Evolutionary conservation across 768 basidiomycete species (phyloP).

Genomic region (Myochromella boudieri): DNA sequence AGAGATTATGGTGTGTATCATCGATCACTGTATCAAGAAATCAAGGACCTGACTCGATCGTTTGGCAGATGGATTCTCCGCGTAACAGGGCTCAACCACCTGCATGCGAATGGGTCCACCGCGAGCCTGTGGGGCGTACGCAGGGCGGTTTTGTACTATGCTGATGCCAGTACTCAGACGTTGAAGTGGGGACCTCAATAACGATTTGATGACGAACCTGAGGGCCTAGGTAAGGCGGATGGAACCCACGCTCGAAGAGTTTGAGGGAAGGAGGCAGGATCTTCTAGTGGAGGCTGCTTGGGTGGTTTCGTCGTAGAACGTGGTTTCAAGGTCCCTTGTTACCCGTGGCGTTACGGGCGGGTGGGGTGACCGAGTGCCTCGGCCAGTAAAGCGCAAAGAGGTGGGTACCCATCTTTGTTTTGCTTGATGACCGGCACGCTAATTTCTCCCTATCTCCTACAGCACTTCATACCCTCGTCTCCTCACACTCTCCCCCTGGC

Average conservation of each 20-base stretch:
- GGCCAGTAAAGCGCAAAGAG: conserved; percentile 48
- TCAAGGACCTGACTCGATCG: too few relatives aligned
- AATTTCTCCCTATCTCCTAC: conserved; percentile 30
- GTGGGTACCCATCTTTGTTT: conserved; percentile 22
- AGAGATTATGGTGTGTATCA: too few relatives aligned
- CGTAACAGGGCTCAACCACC: conserved; percentile 49
- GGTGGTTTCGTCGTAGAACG: conserved; percentile 59
- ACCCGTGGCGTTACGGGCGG: conserved; percentile 60
- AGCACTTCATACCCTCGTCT: too few relatives aligned
- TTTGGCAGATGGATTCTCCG: conserved; percentile 47
- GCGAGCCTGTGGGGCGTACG: conserved; percentile 47
- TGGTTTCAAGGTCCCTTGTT: conserved; percentile 66
- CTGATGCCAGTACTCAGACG: conserved; percentile 56
- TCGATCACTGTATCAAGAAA: too few relatives aligned
- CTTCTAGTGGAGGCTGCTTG: conserved; percentile 55
- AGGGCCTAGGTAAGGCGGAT: conserved; percentile 21
- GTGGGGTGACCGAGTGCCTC: conserved; percentile 44
- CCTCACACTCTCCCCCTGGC: too few relatives aligned
- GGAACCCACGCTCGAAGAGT: conserved; percentile 19
- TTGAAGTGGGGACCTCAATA: conserved; percentile 43
- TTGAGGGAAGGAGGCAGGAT: conserved; percentile 35
- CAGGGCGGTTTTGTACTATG: conserved; percentile 58
- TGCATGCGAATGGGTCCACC: conserved; percentile 57
- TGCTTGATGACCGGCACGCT: conserved; percentile 34
- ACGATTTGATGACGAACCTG: conserved; percentile 41